Conservation (phyloP, 2,329 filamentous ascomycete genomes). For the Paecilomyces dactylethromorphus region DNA sequence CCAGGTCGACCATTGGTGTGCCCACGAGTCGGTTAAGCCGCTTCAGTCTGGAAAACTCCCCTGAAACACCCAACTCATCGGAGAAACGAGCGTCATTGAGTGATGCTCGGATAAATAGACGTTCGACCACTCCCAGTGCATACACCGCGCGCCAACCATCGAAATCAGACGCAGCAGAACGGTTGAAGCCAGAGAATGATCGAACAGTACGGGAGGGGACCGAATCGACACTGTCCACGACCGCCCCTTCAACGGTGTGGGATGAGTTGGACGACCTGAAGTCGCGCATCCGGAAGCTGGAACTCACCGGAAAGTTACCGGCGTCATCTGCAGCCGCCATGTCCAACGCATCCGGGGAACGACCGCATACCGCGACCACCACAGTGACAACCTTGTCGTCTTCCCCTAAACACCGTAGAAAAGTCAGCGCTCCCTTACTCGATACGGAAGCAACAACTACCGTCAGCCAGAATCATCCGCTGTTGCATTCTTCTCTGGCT, state of each 20-base stretch:
- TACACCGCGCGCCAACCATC: constrained; percentile 27
- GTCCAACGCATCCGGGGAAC: constrained; percentile 66
- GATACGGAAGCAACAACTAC: constrained; percentile 31
- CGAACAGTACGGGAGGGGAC: constrained; percentile 55
- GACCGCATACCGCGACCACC: constrained; percentile 85
- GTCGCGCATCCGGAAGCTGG: constrained; percentile 81
- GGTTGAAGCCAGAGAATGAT: constrained; percentile 25
- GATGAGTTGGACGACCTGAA: constrained; percentile 95
- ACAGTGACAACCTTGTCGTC: constrained; percentile 84
- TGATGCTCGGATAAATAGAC: constrained; percentile 25
- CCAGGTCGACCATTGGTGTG: constrained; percentile 30
- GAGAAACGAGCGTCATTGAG: constrained; percentile 23
- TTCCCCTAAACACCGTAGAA: constrained; percentile 68
- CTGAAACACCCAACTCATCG: constrained; percentile 15
- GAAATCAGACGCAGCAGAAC: constrained; percentile 28
- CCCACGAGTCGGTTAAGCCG: constrained; percentile 31
- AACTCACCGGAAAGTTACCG: constrained; percentile 81
- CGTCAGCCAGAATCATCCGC: constrained; percentile 59
- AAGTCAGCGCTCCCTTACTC: constrained; percentile 36
- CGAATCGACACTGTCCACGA: constrained; percentile 82
- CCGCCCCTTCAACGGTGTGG: constrained; percentile 90
- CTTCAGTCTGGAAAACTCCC: constrained; percentile 27
- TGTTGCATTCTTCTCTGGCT: constrained; percentile 71
- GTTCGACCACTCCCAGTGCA: constrained; percentile 29
- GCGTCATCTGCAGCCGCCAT: constrained; percentile 75